Evolutionary conservation across 208 protist genomes (phyloP).

Genomic region (Phytomonas sp.): DNA sequence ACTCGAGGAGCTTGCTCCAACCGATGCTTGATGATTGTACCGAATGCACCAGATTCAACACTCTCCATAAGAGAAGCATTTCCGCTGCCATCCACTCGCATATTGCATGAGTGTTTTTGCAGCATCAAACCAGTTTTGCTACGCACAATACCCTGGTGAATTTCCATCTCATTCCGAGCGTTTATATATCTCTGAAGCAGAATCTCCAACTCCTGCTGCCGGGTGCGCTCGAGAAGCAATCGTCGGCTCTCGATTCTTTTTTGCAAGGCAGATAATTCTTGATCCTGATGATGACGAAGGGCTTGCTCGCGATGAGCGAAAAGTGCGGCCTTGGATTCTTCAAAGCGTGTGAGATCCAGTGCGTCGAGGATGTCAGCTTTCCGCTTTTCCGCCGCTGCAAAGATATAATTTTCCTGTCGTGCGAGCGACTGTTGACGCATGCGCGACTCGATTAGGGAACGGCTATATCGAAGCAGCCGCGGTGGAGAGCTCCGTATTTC

Average conservation of each 20-base stretch:
- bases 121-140: slow-evolving; percentile 78
- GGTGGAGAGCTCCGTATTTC: slow-evolving; percentile 58
- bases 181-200: slow-evolving; percentile 87
- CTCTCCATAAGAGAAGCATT: slow-evolving; percentile 62
- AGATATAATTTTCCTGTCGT: slow-evolving; percentile 78
- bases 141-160: slow-evolving; percentile 84
- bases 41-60: slow-evolving; percentile 70
- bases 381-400: slow-evolving; percentile 70
- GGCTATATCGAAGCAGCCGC: slow-evolving; percentile 51
- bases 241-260: slow-evolving; percentile 64
- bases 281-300: slow-evolving; percentile 62
- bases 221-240: slow-evolving; percentile 59
- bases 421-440: slow-evolving; percentile 80
- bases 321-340: slow-evolving; percentile 34
- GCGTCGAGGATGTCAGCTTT: slow-evolving; percentile 69
- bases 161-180: slow-evolving; percentile 69
- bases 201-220: slow-evolving; percentile 82
- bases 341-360: slow-evolving; percentile 60
- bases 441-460: slow-evolving; percentile 69
- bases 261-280: slow-evolving; percentile 75
- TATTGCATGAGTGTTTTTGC: slow-evolving; percentile 84
- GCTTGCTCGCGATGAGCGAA: slow-evolving; percentile 60
- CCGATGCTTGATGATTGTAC: slow-evolving; percentile 50
- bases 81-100: slow-evolving; percentile 66
- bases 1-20: slow-evolving; percentile 23